These are phyloP conservation scores for Colletotrichum phormii DNA, from an alignment of 2,329 filamentous ascomycete species.

Conservation along the genomic window DNA sequence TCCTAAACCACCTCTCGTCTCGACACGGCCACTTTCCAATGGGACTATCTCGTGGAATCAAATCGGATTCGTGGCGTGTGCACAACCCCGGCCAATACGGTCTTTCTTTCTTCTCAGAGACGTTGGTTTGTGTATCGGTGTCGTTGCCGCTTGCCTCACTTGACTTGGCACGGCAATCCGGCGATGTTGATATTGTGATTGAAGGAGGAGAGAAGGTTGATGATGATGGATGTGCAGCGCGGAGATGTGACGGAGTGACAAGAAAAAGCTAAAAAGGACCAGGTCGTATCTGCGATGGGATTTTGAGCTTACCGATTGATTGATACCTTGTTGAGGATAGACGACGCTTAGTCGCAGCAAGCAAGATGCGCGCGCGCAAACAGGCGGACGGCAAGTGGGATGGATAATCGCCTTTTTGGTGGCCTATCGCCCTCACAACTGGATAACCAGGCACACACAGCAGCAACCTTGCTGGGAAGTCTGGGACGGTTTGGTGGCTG, in stretches of 20 bases:
- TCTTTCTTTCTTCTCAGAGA: not conserved
- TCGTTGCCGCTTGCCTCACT: constrained; percentile 28
- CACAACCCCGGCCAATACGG: not conserved
- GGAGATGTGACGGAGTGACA: not conserved
- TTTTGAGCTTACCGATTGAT: constrained; percentile 30
- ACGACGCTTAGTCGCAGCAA: constrained; percentile 29
- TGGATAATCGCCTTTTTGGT: constrained; percentile 24
- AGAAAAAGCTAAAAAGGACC: not conserved
- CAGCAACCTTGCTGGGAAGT: constrained; percentile 27
- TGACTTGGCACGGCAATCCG: constrained; percentile 7
- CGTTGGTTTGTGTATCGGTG: not conserved
- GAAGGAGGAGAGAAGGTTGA: not conserved
- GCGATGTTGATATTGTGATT: constrained; percentile 24
- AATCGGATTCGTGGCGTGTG: not conserved
- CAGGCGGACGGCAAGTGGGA: constrained; percentile 22
- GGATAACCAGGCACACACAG: constrained; percentile 28
- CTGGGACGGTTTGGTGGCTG: constrained; percentile 11
- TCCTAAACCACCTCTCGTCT: not conserved
- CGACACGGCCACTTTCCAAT: constrained; percentile 19
- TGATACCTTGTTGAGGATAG: constrained; percentile 13
- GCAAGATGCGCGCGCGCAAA: constrained; percentile 18
- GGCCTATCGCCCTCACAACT: constrained; percentile 32
- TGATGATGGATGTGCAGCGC: constrained; percentile 1
- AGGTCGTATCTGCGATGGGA: constrained; percentile 15
- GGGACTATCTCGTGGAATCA: not conserved